Evolutionary conservation across 2,329 filamentous ascomycete genomes (phyloP).

Genomic region (Ceratocystis cubensis): DNA sequence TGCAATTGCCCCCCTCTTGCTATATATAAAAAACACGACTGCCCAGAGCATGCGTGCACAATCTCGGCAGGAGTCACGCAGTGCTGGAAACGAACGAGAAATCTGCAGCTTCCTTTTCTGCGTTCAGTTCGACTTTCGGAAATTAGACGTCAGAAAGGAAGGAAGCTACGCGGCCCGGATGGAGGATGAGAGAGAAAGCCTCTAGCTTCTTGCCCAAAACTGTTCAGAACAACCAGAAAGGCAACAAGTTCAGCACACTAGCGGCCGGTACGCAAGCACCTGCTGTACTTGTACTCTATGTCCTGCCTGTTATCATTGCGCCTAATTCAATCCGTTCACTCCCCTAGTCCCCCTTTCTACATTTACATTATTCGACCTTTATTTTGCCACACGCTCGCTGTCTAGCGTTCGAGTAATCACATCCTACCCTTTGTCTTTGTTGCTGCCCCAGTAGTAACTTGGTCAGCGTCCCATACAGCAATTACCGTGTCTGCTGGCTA

Average conservation of each 20-base stretch:
- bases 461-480: background rate
- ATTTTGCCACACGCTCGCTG: background rate
- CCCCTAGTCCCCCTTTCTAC: background rate
- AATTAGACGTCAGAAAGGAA: constrained; percentile 3
- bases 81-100: background rate
- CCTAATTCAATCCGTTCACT: background rate
- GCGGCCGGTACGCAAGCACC: too few relatives aligned
- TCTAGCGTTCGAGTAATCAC: background rate
- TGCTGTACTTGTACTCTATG: background rate
- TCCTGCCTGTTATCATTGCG: too few relatives aligned
- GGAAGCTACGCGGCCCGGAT: constrained; percentile 5
- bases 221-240: background rate
- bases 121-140: background rate
- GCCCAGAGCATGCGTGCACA: background rate
- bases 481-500: too few relatives aligned
- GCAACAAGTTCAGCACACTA: background rate
- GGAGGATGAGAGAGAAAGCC: background rate
- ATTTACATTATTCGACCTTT: background rate
- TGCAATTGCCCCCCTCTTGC: background rate
- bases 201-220: background rate
- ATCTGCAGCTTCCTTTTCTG: background rate
- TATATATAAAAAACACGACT: background rate
- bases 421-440: background rate
- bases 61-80: background rate
- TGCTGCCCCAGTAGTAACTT: background rate